Conservation (phyloP, 2,329 filamentous ascomycete genomes). For the Septoria petroselini region DNA sequence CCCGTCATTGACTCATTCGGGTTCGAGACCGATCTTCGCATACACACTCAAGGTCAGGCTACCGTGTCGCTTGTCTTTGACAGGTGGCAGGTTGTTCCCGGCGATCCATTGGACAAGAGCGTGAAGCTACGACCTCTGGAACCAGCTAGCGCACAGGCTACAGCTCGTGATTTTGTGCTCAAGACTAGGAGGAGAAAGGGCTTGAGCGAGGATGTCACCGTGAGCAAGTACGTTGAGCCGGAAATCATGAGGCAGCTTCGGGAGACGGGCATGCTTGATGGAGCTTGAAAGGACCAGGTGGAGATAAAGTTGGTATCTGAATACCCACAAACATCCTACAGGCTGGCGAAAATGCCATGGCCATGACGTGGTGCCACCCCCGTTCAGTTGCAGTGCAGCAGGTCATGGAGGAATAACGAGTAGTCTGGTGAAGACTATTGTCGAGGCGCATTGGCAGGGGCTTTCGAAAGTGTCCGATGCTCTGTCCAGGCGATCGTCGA, state of each 20-base stretch:
- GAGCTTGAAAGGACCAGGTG: no score
- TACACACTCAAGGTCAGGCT: slow-evolving; percentile 90
- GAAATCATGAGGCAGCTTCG: slow-evolving; percentile 86
- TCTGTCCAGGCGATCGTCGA: no score
- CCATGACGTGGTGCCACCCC: no score
- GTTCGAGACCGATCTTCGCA: slow-evolving; percentile 94
- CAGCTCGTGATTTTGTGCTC: slow-evolving; percentile 90
- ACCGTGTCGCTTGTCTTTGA: slow-evolving; percentile 92
- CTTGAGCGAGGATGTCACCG: slow-evolving; percentile 88
- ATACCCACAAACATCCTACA: no score
- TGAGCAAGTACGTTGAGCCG: slow-evolving; percentile 93
- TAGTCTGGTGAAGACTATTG: no score
- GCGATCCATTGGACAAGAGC: slow-evolving; percentile 87
- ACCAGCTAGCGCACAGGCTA: slow-evolving; percentile 81
- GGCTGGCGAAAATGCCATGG: no score
- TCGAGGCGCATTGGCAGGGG: no score
- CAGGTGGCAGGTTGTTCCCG: slow-evolving; percentile 91
- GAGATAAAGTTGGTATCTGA: no score
- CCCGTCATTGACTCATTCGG: slow-evolving; percentile 97
- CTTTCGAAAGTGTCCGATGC: no score
- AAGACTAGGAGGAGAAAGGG: slow-evolving; percentile 95
- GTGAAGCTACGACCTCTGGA: slow-evolving; percentile 80
- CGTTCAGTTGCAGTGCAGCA: no score
- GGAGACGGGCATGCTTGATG: slow-evolving; percentile 73
- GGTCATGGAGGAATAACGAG: no score